These are phyloP conservation scores for Zostera marina DNA, from an alignment of 116 monocot genomes.

Conservation along the genomic window DNA sequence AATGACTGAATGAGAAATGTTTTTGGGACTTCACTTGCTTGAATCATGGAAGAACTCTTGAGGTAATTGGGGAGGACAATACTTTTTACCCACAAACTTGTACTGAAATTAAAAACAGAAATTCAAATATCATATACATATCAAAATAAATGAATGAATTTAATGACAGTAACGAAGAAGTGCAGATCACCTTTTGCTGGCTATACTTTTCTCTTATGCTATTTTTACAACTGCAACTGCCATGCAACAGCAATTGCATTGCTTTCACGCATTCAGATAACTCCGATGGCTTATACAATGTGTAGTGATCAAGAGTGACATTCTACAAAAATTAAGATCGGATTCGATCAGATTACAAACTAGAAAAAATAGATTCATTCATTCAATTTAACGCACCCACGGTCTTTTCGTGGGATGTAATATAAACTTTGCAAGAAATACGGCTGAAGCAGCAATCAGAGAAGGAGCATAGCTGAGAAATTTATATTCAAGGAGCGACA, in stretches of 20 bases:
- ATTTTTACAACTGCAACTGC: slow-evolving; percentile 27
- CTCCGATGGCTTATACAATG: slow-evolving; percentile 54
- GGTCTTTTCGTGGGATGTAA: slow-evolving; percentile 61
- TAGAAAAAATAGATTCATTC: too few species aligned
- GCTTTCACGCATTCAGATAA: slow-evolving; percentile 51
- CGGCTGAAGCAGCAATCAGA: slow-evolving; percentile 52
- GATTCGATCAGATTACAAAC: too few species aligned
- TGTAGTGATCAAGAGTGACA: slow-evolving; percentile 66
- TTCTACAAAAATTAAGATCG: slow-evolving; percentile 29
- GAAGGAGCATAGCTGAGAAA: slow-evolving; percentile 69
- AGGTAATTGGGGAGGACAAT: slow-evolving; percentile 60
- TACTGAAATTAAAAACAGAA: slow-evolving; percentile 23
- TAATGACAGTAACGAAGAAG: too few species aligned
- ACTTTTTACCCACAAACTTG: slow-evolving; percentile 91
- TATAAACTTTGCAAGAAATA: slow-evolving; percentile 78
- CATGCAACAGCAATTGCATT: slow-evolving; percentile 45
- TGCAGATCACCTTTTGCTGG: slow-evolving; percentile 67
- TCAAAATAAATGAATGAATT: neutral
- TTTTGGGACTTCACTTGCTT: too few species aligned
- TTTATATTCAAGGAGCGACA: slow-evolving; percentile 72
- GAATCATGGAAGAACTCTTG: slow-evolving; percentile 37
- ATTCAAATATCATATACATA: too few species aligned
- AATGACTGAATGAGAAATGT: too few species aligned
- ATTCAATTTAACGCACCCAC: slow-evolving; percentile 48
- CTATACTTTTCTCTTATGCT: slow-evolving; percentile 84